Conservation (phyloP, 1,284 basidiomycete genomes). For the Limonomyces culmigenus region DNA sequence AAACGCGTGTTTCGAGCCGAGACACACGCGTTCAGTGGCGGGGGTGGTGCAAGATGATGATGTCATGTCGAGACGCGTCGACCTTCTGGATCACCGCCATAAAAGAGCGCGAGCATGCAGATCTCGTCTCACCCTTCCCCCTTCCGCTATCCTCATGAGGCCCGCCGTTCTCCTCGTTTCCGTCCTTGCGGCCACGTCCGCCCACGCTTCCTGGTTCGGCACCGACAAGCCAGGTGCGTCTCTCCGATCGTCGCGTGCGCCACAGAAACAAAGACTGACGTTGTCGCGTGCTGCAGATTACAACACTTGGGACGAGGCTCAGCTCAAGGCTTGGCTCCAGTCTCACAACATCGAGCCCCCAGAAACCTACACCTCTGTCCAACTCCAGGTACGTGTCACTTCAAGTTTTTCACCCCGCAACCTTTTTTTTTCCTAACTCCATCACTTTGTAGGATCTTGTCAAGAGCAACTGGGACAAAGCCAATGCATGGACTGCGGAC, state of each 20-base stretch:
- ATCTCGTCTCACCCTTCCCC: too few species aligned
- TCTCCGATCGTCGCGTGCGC: conserved; percentile 1
- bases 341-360: conserved; percentile 51
- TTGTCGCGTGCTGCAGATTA: conserved; percentile 25
- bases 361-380: conserved; percentile 23
- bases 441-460: conserved; percentile 40
- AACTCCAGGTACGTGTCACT: too few species aligned
- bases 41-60: too few species aligned
- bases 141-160: conserved; percentile 1
- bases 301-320: conserved; percentile 39
- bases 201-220: conserved; percentile 39
- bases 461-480: conserved; percentile 45
- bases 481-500: conserved; percentile 37
- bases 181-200: conserved; percentile 19
- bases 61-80: too few species aligned
- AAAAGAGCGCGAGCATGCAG: too few species aligned
- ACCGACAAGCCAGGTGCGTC: conserved; percentile 16
- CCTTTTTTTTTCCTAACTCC: too few species aligned
- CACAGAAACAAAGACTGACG: conserved; percentile 2
- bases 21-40: too few species aligned
- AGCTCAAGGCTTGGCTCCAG: conserved; percentile 57
- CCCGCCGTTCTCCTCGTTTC: conserved; percentile 7
- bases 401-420: too few species aligned
- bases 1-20: too few species aligned
- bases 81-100: too few species aligned